Evolutionary conservation across 306 rosid species (phyloP).

Genomic region (Malus domestica): DNA sequence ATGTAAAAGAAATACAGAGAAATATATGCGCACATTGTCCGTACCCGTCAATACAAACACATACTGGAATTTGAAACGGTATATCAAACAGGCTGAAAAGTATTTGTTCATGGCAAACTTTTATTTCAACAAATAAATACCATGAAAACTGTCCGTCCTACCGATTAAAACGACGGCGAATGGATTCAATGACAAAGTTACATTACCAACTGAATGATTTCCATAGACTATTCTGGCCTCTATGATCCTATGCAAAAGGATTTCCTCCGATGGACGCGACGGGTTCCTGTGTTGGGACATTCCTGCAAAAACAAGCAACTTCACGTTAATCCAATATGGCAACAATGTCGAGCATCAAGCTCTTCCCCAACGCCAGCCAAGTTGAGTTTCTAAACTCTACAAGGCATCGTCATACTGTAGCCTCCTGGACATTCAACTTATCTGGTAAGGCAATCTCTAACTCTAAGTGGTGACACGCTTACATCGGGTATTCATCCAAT

Average conservation of each 20-base stretch:
- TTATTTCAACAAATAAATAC: not conserved
- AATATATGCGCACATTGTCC: not conserved
- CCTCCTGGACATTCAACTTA: not conserved
- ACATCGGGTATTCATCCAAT: not conserved
- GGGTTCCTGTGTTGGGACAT: constrained; percentile 45
- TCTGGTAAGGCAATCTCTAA: not conserved
- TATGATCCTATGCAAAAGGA: constrained; percentile 65
- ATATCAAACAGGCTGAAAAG: not conserved
- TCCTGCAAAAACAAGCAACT: constrained; percentile 46
- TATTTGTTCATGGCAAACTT: not conserved
- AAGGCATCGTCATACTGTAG: not conserved
- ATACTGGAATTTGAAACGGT: not conserved
- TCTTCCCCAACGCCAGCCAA: not conserved
- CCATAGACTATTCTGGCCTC: constrained; percentile 2
- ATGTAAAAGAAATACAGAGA: not conserved
- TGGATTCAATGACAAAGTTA: not conserved
- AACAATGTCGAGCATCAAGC: not conserved
- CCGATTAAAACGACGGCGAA: not conserved
- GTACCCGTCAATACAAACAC: not conserved
- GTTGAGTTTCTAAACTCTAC: not conserved
- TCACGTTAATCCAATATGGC: not conserved
- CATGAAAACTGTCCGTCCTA: not conserved
- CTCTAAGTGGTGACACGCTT: not conserved
- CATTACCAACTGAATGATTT: not conserved
- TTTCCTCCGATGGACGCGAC: constrained; percentile 74